A percentile compares a stretch with the other conserved stretches of the same genome.
Conservation (phyloP, 2,329 filamentous ascomycete genomes). For the Cladophialophora chaetospira region DNA sequence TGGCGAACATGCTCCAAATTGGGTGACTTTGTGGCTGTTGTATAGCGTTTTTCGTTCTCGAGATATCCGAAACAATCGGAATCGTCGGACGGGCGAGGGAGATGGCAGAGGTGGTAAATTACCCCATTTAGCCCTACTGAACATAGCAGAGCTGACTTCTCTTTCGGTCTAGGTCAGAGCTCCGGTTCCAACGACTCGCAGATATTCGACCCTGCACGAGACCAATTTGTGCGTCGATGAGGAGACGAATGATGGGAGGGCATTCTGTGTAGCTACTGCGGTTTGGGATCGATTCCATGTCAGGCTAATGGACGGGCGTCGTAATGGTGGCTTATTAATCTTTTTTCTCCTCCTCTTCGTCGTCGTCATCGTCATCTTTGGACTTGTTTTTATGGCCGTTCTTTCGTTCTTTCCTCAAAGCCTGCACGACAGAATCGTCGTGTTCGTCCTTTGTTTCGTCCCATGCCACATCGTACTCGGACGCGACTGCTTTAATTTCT, state of each 20-base stretch:
- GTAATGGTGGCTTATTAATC: slow-evolving; percentile 27
- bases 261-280: slow-evolving; percentile 13
- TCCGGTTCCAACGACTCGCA: slow-evolving; percentile 22
- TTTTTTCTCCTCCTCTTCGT: too few relatives aligned
- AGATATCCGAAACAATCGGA: slow-evolving; percentile 50
- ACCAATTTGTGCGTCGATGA: slow-evolving; percentile 30
- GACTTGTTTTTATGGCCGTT: slow-evolving; percentile 40
- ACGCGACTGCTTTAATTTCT: slow-evolving; percentile 78
- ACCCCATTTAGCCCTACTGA: not conserved
- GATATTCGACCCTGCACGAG: slow-evolving; percentile 28
- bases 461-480: slow-evolving; percentile 90
- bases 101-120: slow-evolving; percentile 26
- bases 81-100: slow-evolving; percentile 38
- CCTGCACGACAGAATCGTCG: slow-evolving; percentile 59
- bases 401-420: slow-evolving; percentile 53
- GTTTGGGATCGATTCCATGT: slow-evolving; percentile 13
- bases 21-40: slow-evolving; percentile 50
- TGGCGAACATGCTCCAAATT: slow-evolving; percentile 50
- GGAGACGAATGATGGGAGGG: not conserved
- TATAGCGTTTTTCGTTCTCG: slow-evolving; percentile 52
- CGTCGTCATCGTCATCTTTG: slow-evolving; percentile 42
- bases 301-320: slow-evolving; percentile 15
- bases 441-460: slow-evolving; percentile 74
- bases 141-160: not conserved
- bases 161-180: slow-evolving; percentile 20